A percentile compares a stretch with the other conserved stretches of the same genome.
These are phyloP conservation scores for Epichloe brachyelytri DNA, from an alignment of 2,329 filamentous ascomycete species.

Conservation along the genomic window DNA sequence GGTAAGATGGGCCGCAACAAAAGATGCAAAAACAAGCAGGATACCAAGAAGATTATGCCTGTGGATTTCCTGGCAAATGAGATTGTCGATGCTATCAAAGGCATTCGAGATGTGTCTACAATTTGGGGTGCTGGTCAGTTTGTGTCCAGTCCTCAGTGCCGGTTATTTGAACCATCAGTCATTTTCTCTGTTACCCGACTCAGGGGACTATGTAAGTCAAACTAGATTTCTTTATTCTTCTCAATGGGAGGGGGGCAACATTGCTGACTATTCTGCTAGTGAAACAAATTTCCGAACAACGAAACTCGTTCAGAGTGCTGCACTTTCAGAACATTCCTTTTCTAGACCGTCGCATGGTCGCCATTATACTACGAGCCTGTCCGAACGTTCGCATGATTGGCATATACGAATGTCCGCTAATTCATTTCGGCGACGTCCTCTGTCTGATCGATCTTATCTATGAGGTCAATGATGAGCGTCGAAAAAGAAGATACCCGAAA, in stretches of 20 bases:
- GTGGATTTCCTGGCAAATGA: constrained; percentile 1
- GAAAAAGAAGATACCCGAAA: constrained; percentile 2
- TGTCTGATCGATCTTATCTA: constrained; percentile 22
- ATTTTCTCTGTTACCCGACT: constrained; percentile 6
- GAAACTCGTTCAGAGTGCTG: constrained; percentile 12
- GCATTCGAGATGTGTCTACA: constrained; percentile 1
- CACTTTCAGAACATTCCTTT: constrained; percentile 18
- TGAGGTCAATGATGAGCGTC: constrained; percentile 20
- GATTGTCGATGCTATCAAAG: not conserved
- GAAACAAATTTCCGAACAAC: constrained; percentile 9
- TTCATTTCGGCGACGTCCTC: constrained; percentile 24
- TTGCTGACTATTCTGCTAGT: constrained; percentile 11
- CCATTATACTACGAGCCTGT: constrained; percentile 21
- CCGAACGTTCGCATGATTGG: constrained; percentile 20
- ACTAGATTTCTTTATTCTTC: not conserved
- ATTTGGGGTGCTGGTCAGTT: constrained; percentile 11
- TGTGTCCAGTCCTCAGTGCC: not conserved
- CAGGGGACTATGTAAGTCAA: constrained; percentile 13
- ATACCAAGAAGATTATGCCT: not conserved
- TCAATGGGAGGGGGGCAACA: not conserved
- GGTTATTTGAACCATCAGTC: constrained; percentile 7
- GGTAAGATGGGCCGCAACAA: not conserved
- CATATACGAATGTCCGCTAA: constrained; percentile 23
- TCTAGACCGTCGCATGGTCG: constrained; percentile 21
- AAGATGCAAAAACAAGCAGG: not conserved